A percentile compares a stretch with the other conserved stretches of the same genome.
These are phyloP conservation scores for Galium porrigens DNA, from an alignment of 305 asterid species.

Conservation along the genomic window DNA sequence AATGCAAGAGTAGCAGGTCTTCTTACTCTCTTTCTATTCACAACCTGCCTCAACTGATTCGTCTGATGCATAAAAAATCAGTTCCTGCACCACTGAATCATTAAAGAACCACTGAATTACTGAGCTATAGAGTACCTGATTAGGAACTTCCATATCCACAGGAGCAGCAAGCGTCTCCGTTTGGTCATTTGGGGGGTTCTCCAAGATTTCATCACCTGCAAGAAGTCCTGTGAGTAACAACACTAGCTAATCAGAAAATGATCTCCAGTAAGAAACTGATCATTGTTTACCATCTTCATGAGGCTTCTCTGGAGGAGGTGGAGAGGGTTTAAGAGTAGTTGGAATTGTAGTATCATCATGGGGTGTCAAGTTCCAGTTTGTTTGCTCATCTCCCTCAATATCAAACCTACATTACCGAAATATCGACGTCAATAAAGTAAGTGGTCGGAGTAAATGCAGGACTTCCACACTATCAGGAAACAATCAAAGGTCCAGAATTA, in stretches of 20 bases:
- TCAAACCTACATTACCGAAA: constrained; percentile 49
- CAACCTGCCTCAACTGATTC: constrained; percentile 29
- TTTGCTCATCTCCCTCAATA: constrained; percentile 56
- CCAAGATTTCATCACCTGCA: constrained; percentile 55
- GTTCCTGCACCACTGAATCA: constrained; percentile 8
- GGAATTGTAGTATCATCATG: constrained; percentile 46
- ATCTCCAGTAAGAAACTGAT: background rate
- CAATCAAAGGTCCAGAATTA: background rate
- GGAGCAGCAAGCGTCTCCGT: constrained; percentile 31
- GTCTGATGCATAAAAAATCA: constrained; percentile 17
- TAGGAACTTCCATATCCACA: constrained; percentile 30
- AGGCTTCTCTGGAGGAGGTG: constrained; percentile 42
- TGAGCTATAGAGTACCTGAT: constrained; percentile 35
- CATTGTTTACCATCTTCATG: constrained; percentile 27
- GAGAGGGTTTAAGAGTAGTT: constrained; percentile 44
- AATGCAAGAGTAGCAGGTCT: constrained; percentile 30
- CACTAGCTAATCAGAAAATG: background rate
- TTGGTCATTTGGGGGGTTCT: constrained; percentile 36
- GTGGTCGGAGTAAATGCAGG: constrained; percentile 8
- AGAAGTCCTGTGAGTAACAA: constrained; percentile 15
- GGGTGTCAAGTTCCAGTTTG: constrained; percentile 39
- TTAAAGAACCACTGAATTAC: constrained; percentile 10
- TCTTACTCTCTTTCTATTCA: constrained; percentile 36
- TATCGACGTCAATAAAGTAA: constrained; percentile 13
- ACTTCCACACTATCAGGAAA: background rate